Base-by-base conservation (phyloP, 768 basidiomycete genomes). In the Podaxis sp. region DNA sequence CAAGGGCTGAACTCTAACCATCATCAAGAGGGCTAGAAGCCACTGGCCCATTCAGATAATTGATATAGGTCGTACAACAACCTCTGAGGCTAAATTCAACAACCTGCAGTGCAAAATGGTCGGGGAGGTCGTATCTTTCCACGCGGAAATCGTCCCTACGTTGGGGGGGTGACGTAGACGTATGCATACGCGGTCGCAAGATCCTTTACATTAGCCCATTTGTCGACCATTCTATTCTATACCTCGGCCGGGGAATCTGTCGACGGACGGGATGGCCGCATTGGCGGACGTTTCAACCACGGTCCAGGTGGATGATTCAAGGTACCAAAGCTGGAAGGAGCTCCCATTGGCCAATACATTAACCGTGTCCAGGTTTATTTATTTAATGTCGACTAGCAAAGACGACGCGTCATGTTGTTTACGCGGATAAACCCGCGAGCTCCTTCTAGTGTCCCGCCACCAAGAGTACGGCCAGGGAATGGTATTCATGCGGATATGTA, bases 11-110 rank as follows among this genome's bases (percentile, higher is more conserved):
- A 25, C 18, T 44, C 10, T 13, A 14, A 36, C 44, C 47, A n/a
- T 16, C 37, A 57, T 57, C 47, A 57, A 57, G 1, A 3, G 28
- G 10, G 46, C 57, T 58, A 59, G 58, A 59, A 59, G 58, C 57
- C 16, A 13, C 10, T 27, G 21, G 35, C 14, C 14, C 23, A 27
- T 48, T 21, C 18, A 48, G 21, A 50, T 50, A 50, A 38, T 58
- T 50, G 57, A 58, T 50, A 36, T 32, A 42, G 38, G 47, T 21
- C 46, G 47, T 48, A 50, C 28, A 44, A 21, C 13, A 46, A 18
- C 16, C 16, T 25, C 28, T 27, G 25, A 51, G 50, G 28, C 25
- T 16, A 16, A 51, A 51, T 27, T 32, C 27, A 51, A 9, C 32
- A 32, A 51, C 4, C 50, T 11, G 36, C 2, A 18, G 51, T 10